Conservation (phyloP, 192 early-diverging fungal genomes). For the Coemansia sp. region DNA sequence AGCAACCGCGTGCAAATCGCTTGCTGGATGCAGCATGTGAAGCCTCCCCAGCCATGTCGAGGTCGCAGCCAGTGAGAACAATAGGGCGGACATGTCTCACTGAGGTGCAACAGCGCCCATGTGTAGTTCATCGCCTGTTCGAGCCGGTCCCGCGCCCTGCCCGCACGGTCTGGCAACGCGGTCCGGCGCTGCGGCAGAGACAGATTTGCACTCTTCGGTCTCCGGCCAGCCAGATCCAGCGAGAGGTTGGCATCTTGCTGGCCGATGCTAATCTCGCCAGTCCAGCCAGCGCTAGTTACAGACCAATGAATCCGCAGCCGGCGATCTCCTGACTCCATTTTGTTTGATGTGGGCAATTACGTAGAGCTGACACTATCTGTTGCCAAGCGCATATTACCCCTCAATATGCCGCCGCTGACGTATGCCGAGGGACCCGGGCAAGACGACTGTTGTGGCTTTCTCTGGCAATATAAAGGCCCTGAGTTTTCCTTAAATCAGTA, state of each 20-base stretch:
- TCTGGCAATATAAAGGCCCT: constrained; percentile 5
- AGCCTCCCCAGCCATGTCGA: background rate
- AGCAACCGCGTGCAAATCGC: constrained; percentile 2
- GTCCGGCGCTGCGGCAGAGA: background rate
- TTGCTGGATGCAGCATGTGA: constrained; percentile 6
- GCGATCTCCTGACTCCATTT: constrained; percentile 6
- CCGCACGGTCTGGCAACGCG: background rate
- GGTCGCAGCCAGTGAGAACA: background rate
- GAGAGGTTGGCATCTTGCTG: background rate
- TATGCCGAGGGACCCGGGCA: background rate
- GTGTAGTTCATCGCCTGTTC: background rate
- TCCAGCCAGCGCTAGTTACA: background rate
- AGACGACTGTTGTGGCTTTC: background rate
- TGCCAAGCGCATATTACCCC: background rate
- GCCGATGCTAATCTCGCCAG: background rate
- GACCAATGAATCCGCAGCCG: background rate
- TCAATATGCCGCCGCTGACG: background rate
- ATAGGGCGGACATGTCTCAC: background rate
- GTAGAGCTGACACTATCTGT: background rate
- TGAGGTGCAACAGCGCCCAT: background rate
- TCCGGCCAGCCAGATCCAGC: background rate
- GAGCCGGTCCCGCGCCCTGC: background rate
- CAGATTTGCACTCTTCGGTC: background rate
- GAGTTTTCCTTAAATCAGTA: background rate
- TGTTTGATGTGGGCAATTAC: background rate